A percentile compares a stretch with the other conserved stretches of the same genome.
phyloP scores from a whole-genome alignment of 2,329 filamentous ascomycete genomes.

The Microcera coccophila region DNA sequence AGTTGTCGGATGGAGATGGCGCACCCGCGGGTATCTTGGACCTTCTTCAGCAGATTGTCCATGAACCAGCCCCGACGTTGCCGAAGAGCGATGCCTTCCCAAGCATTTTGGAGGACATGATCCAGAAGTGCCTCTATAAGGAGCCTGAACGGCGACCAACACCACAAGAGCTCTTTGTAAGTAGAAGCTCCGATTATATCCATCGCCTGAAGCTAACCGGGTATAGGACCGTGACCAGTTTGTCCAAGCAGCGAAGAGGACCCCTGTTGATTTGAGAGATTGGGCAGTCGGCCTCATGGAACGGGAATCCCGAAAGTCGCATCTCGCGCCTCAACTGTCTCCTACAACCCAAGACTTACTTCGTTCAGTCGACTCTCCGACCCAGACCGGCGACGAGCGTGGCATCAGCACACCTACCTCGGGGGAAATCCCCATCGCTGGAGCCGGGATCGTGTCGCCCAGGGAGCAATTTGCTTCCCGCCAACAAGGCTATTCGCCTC shows the following conservation, averaged over 20 bases:
- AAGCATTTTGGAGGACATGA: conserved; percentile 90
- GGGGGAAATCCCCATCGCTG: conserved; percentile 66
- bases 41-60: conserved; percentile 92
- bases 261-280: conserved; percentile 85
- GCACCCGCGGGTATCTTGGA: conserved; percentile 94
- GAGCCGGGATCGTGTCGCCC: conserved; percentile 52
- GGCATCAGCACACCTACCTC: conserved; percentile 61
- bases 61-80: conserved; percentile 87
- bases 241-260: conserved; percentile 92
- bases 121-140: conserved; percentile 92
- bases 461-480: conserved; percentile 44
- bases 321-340: conserved; percentile 75
- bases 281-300: conserved; percentile 96
- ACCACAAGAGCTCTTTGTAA: conserved; percentile 86
- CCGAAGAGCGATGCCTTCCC: conserved; percentile 98
- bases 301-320: conserved; percentile 90
- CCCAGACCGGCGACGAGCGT: conserved; percentile 39
- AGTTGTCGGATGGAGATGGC: conserved; percentile 67
- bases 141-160: conserved; percentile 84
- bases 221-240: conserved; percentile 84
- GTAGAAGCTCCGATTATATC: conserved; percentile 30
- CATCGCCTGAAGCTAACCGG: conserved; percentile 13
- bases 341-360: conserved; percentile 75
- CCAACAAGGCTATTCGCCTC: conserved; percentile 51
- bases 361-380: conserved; percentile 59